Percentiles rank a stretch among this genome's conserved stretches.
Evolutionary conservation across 768 basidiomycete species (phyloP).

Genomic region (Cystofilobasidium bisporidii): DNA sequence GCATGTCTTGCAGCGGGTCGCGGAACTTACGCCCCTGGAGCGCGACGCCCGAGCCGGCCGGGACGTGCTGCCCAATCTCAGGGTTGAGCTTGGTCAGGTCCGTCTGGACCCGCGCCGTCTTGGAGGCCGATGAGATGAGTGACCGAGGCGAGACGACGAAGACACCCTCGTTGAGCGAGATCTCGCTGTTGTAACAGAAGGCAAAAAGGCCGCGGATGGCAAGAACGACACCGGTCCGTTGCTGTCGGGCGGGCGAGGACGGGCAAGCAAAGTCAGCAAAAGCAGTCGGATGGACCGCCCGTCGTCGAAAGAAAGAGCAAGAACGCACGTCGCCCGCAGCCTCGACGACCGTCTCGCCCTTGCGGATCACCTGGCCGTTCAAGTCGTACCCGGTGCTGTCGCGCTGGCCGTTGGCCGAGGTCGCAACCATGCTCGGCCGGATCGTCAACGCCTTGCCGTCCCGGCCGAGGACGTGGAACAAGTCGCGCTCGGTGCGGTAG

Average conservation of each 20-base stretch:
- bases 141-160: constrained; percentile 70
- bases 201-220: constrained; percentile 90
- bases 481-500: constrained; percentile 90
- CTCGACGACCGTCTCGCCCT: constrained; percentile 89
- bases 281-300: no score
- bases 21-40: constrained; percentile 76
- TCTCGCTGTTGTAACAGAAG: constrained; percentile 86
- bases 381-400: constrained; percentile 64
- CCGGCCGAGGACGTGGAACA: constrained; percentile 93
- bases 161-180: constrained; percentile 81
- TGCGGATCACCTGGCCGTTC: constrained; percentile 72
- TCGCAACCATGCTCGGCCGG: constrained; percentile 87
- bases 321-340: constrained; percentile 69
- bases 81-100: constrained; percentile 93
- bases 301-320: background rate
- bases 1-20: constrained; percentile 69
- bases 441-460: constrained; percentile 73
- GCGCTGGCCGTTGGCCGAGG: background rate
- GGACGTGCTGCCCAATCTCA: constrained; percentile 39
- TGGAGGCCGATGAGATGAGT: constrained; percentile 75
- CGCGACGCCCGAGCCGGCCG: constrained; percentile 42
- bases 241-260: constrained; percentile 41
- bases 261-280: background rate
- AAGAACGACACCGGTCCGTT: constrained; percentile 76
- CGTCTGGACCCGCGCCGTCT: constrained; percentile 54